Conservation (phyloP, 1,284 basidiomycete species). For the Chalciporus piperatoides region DNA sequence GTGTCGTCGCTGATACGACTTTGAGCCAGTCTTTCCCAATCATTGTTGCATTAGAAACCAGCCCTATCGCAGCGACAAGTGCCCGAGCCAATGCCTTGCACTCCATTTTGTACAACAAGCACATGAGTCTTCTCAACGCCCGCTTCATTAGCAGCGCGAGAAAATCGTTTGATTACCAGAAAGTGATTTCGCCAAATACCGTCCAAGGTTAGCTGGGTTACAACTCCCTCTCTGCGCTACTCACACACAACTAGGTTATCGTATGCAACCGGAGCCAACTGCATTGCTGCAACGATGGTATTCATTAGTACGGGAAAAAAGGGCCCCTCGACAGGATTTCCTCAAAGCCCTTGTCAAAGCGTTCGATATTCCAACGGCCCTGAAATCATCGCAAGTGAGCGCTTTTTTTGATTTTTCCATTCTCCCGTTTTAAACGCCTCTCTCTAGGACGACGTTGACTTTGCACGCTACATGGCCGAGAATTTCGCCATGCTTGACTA, state of each 20-base stretch:
- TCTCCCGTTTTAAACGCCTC: neutral
- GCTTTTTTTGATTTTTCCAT: neutral
- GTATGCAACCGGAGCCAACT: slow-evolving; percentile 52
- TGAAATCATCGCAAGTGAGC: slow-evolving; percentile 45
- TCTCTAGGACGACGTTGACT: slow-evolving; percentile 70
- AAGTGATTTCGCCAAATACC: slow-evolving; percentile 44
- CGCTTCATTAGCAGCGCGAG: slow-evolving; percentile 79
- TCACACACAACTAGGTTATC: slow-evolving; percentile 49
- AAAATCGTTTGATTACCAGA: slow-evolving; percentile 82
- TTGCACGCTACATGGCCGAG: slow-evolving; percentile 90
- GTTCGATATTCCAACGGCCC: slow-evolving; percentile 61
- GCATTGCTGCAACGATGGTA: slow-evolving; percentile 91
- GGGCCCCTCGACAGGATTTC: slow-evolving; percentile 81
- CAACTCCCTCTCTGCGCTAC: neutral
- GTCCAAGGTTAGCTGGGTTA: slow-evolving; percentile 44
- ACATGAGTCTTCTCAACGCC: slow-evolving; percentile 84
- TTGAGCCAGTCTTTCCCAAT: slow-evolving; percentile 79
- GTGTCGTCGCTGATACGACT: slow-evolving; percentile 1
- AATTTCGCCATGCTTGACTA: slow-evolving; percentile 91
- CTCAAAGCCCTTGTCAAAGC: slow-evolving; percentile 78
- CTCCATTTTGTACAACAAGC: slow-evolving; percentile 81
- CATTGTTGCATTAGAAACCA: slow-evolving; percentile 91
- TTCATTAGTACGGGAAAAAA: slow-evolving; percentile 83
- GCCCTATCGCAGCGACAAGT: slow-evolving; percentile 57
- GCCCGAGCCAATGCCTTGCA: slow-evolving; percentile 81